Evolutionary conservation across 2,329 filamentous ascomycete species (phyloP), one percentile per base, ranked within the genome.

Genomic region (Penicillium sp.): DNA sequence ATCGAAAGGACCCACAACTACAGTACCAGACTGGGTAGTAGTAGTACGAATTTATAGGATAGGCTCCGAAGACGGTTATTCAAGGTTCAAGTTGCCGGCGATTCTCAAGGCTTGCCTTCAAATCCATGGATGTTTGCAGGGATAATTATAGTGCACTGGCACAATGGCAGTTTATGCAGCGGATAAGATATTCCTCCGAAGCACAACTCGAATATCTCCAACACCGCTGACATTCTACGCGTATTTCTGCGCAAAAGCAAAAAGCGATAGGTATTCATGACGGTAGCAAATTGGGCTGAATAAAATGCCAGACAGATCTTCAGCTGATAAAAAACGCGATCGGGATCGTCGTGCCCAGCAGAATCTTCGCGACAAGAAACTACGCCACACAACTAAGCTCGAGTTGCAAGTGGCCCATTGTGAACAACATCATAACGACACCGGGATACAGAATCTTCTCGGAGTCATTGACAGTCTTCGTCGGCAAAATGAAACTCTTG

Each of bases 311-410:
- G 52, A 55, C 10, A 19, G 42, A 16, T 60, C 59, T 21, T 49
- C 52, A 18, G 28, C 50, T 2, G 57, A 60, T 24, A 55, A 52
- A 37, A 68, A 69, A 16, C 62, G 67, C 16, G 52, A 66, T 1
- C 58, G 67, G 31, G 67, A 69, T 48, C 59, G 67, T n/a, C 61
- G 58, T 13, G 64, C 67, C 3, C 67, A 69, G 39, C 62, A 67
- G 33, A 65, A 54, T 14, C 59, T 68, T 3, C 64, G 67, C 28
- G 56, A 61, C 28, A 69, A 67, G 26, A 66, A 64, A 19, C 47
- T 60, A 18, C 54, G 59, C 9, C 57, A 64, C 16, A 55, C 43
- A 19, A 16, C 56, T 10, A 43, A 58, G 21, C 59, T 69, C 8
- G 63, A 69, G 53, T 49, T 57, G 8, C 49, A 56, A 18, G 60